Base-by-base conservation (phyloP, 2,329 filamentous ascomycete species). In the Aspergillus sp. region DNA sequence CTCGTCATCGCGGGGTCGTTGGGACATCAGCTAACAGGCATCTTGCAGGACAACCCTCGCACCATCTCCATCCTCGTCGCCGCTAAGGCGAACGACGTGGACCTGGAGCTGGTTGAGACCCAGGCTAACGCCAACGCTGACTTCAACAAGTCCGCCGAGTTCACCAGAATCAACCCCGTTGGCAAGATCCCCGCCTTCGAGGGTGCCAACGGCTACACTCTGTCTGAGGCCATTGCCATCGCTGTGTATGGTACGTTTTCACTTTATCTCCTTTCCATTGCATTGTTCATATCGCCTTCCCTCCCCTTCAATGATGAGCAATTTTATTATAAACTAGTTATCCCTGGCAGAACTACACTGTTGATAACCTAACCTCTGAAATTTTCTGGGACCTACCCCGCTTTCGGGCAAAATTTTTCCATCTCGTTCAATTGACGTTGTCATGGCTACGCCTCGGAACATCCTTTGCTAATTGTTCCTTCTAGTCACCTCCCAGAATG, bases 281-380 rank as follows among this genome's bases (percentile, higher is more conserved):
- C 46, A 59, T 46, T 49, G 41, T 46, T 17, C 53, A 54, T 48
- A 20, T n/a, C 26, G 47, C 47, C 48, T 41, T 47, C 49, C 50
- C 52, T 47, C 45, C 48, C 33, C 22, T 63, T 65, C 61, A 65
- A 77, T 85, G 82, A 90, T 89, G 90, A 93, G 83, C 86, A 88
- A 82, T 80, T 78, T 83, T 82, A 86, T 81, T 73, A 70, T 70
- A 88, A 47, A 19, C 45, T 52, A 94, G 90, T 95, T 95, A 95
- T 95, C 90, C 93, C 93, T 96, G 90, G 89, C 93, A 94, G 89
- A 96, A 95, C 76, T 79, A 78, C 73, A 77, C 75, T 96, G 92
- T 95, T 91, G 92, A 96, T 83, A 69, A 68, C 53, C 17, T 63
- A 59, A 84, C 81, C 76, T 80, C 87, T 90, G 93, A 85, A 89